phyloP scores from a whole-genome alignment of 192 early-diverging fungal genomes.

The Coemansia sp. region DNA sequence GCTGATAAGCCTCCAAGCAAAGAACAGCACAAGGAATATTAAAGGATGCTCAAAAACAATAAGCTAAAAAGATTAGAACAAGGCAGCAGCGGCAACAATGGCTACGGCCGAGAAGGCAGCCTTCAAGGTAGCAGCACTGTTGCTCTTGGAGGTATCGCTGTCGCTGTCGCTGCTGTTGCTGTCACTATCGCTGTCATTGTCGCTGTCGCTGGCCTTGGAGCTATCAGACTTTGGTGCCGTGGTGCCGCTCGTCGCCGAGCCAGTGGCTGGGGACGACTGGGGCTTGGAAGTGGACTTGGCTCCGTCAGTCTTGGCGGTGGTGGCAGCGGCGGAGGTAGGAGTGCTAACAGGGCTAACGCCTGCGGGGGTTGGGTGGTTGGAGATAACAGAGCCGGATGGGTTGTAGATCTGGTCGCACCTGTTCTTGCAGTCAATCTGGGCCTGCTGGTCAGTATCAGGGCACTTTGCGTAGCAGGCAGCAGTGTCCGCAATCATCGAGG shows the following conservation, averaged over 20 bases:
- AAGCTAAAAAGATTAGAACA: conserved; percentile 43
- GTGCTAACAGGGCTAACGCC: conserved; percentile 15
- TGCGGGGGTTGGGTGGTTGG: conserved; percentile 32
- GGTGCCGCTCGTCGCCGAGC: background rate
- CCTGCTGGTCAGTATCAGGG: conserved; percentile 23
- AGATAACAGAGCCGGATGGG: conserved; percentile 28
- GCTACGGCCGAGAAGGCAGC: conserved; percentile 31
- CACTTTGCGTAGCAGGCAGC: conserved; percentile 41
- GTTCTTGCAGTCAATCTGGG: conserved; percentile 34
- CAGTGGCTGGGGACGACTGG: background rate
- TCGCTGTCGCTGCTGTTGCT: conserved; percentile 2
- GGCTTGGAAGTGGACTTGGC: background rate
- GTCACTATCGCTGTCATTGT: background rate
- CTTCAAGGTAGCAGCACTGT: conserved; percentile 28
- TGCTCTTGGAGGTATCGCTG: conserved; percentile 2
- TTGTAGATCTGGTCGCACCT: conserved; percentile 44
- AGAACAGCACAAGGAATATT: background rate
- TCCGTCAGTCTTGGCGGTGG: background rate
- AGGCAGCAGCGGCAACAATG: conserved; percentile 35
- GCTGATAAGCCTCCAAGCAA: background rate
- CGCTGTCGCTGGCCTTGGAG: background rate
- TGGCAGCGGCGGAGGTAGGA: background rate
- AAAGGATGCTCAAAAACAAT: background rate
- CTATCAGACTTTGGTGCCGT: background rate
- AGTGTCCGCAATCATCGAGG: conserved; percentile 42